Conservation (phyloP, 116 monocot species). For the Papilionanthe hybrid region DNA sequence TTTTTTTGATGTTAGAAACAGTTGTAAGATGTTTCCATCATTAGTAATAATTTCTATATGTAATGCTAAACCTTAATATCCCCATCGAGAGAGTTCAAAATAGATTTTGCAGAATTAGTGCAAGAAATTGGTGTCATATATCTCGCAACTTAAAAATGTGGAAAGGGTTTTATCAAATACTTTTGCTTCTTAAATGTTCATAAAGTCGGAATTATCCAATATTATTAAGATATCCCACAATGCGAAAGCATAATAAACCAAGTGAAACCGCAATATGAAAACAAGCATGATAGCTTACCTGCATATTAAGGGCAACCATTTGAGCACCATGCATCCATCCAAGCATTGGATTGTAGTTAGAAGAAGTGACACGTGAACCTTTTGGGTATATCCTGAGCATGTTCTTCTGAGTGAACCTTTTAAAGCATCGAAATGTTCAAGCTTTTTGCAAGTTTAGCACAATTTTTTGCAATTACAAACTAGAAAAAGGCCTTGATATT, state of each 20-base stretch:
- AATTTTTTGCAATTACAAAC: not conserved
- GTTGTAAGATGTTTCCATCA: not conserved
- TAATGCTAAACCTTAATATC: slow-evolving; percentile 1
- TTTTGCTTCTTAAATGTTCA: not conserved
- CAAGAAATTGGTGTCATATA: not conserved
- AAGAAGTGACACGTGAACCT: slow-evolving; percentile 28
- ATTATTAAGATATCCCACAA: not conserved
- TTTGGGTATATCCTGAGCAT: slow-evolving; percentile 65
- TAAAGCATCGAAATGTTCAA: not conserved
- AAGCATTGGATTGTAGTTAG: slow-evolving; percentile 40
- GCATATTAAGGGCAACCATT: slow-evolving; percentile 94
- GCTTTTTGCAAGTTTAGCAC: not conserved
- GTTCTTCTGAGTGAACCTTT: slow-evolving; percentile 65
- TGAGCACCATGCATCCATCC: slow-evolving; percentile 87
- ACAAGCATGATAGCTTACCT: slow-evolving; percentile 25
- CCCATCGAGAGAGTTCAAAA: not conserved
- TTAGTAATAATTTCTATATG: not conserved
- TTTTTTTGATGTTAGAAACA: not conserved
- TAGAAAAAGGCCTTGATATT: not conserved
- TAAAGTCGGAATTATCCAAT: not conserved
- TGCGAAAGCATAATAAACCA: not conserved
- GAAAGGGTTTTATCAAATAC: no score
- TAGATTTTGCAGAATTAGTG: not conserved
- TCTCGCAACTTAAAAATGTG: not conserved
- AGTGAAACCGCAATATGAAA: not conserved